Conservation (phyloP, 2,329 filamentous ascomycete species). For the Claviceps arundinis region DNA sequence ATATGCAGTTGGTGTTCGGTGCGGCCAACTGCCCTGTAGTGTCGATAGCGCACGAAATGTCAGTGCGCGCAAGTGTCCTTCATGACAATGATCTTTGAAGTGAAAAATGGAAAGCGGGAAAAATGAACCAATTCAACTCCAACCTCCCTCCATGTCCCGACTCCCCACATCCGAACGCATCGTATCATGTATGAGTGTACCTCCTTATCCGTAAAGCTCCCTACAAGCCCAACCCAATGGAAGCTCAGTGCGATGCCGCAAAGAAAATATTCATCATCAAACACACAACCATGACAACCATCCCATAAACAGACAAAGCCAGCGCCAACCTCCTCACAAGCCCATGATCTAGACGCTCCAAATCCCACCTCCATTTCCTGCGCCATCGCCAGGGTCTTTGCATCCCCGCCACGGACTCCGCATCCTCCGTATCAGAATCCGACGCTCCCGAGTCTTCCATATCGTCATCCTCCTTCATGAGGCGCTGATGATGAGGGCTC, state of each 20-base stretch:
- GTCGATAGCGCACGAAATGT: too few species aligned
- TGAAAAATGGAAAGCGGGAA: too few species aligned
- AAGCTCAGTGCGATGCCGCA: constrained; percentile 42
- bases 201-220: too few species aligned
- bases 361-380: constrained; percentile 44
- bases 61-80: too few species aligned
- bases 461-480: constrained; percentile 86
- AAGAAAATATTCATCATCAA: constrained; percentile 78
- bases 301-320: constrained; percentile 67
- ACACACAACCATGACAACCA: constrained; percentile 81
- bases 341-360: constrained; percentile 50
- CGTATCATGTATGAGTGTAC: too few species aligned
- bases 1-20: too few species aligned
- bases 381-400: constrained; percentile 35
- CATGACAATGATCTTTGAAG: too few species aligned
- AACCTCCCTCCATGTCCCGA: too few species aligned
- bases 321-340: constrained; percentile 61
- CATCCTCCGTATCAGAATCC: constrained; percentile 31
- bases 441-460: constrained; percentile 43
- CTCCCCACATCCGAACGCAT: too few species aligned
- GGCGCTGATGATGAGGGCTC: constrained; percentile 69
- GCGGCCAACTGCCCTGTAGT: too few species aligned
- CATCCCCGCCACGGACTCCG: constrained; percentile 30
- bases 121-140: too few species aligned
- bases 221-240: too few species aligned